Base-by-base conservation (phyloP, 352 stramenopile genomes). In the Globisporangium parvum region DNA sequence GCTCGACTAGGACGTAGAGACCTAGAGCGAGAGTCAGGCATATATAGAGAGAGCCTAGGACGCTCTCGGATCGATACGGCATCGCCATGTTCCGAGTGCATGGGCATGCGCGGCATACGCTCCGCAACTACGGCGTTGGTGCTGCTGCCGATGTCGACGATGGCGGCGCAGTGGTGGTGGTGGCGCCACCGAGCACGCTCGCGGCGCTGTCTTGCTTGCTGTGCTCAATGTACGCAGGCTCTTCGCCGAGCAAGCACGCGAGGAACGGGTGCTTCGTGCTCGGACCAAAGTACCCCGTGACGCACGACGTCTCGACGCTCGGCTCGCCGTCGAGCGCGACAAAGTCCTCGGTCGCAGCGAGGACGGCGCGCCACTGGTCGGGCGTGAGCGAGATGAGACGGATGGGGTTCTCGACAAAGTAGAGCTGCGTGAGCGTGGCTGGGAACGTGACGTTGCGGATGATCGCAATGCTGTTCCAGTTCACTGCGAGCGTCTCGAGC, bases 341-440 rank as follows among this genome's bases (percentile, higher is more conserved):
- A 41, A 50, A 41, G 24, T 51, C 40, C n/a, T 41, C 24, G 8
- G 40, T 58, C 17, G n/a, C 42, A 15, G 17, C 14, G 4, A 58
- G 24, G 26, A 58, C 51, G 8, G 2, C 12, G 12, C 17, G 14
- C 52, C 52, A 58, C 39, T 58, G 52, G 6, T 39, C 8, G 3
- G 40, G 12, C 28, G 52, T 33, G n/a, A 58, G 41, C 23, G 40
- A 51, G n/a, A 58, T 24, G 40, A 58, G 42, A 9, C 39, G 31
- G 40, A 58, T 48, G 24, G 52, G 52, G 42, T 58, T 58, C 52
- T 58, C 52, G 18, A 51, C 42, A 46, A 58, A 48, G 40, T 50
- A 48, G 39, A 58, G 50, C 20, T 50, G 40, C 20, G 42, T 37
- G 8, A 58, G 42, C 31, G 31, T 37, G 6, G 31, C 6, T 12